Conservation (phyloP, 139 green algal genomes). For the Closterium sp. region DNA sequence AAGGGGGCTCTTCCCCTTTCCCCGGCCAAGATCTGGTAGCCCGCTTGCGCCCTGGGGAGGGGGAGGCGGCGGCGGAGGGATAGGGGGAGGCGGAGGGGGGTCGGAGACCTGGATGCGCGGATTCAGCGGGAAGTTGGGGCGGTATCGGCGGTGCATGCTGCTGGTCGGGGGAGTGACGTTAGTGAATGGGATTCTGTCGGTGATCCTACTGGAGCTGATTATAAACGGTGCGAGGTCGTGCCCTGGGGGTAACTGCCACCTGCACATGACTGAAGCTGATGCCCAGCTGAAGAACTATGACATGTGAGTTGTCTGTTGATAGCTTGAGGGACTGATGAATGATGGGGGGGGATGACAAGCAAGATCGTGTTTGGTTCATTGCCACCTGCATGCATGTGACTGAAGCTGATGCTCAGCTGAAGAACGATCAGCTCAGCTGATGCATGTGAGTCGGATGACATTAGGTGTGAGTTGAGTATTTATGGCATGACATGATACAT, state of each 20-base stretch:
- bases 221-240: not conserved
- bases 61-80: too few relatives aligned
- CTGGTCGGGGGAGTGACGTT: not conserved
- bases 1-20: not conserved
- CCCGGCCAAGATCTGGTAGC: not conserved
- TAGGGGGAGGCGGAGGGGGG: not conserved
- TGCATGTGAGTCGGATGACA: too few relatives aligned
- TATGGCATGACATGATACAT: too few relatives aligned
- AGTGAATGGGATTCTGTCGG: not conserved
- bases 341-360: too few relatives aligned
- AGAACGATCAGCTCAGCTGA: too few relatives aligned
- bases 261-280: not conserved
- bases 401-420: too few relatives aligned
- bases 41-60: not conserved
- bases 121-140: not conserved
- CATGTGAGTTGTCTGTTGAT: not conserved
- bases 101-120: not conserved
- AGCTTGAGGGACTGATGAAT: too few relatives aligned
- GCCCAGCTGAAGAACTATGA: not conserved
- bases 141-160: not conserved
- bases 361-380: too few relatives aligned
- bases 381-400: too few relatives aligned
- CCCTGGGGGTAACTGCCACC: not conserved
- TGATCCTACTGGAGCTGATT: not conserved
- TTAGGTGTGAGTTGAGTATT: too few relatives aligned